Evolutionary conservation across 2,329 filamentous ascomycete genomes (phyloP).

Genomic region (Ceratocystis destructans): DNA sequence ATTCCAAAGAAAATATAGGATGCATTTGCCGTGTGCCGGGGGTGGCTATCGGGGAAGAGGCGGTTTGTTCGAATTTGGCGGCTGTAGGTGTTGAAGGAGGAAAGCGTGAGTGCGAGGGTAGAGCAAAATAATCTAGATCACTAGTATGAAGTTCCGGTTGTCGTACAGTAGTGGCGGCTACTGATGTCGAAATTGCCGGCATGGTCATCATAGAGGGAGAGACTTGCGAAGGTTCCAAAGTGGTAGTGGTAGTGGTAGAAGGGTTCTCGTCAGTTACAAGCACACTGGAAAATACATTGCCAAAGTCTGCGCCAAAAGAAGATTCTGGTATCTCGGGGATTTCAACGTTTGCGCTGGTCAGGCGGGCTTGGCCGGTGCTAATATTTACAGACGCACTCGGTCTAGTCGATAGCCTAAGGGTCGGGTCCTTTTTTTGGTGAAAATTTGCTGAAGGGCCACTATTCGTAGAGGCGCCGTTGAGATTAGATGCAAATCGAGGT

Average conservation of each 20-base stretch:
- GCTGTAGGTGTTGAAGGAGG: not conserved
- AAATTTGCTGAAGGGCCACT: not conserved
- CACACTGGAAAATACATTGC: not conserved
- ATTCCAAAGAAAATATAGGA: constrained; percentile 11
- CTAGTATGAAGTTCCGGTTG: not conserved
- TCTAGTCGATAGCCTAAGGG: not conserved
- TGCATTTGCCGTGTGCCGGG: not conserved
- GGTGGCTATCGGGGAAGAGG: not conserved
- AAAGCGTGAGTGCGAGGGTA: not conserved
- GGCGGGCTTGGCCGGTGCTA: not conserved
- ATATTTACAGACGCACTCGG: not conserved
- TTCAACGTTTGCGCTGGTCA: not conserved
- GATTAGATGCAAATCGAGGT: not conserved
- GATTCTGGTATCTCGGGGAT: constrained; percentile 8
- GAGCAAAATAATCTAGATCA: not conserved
- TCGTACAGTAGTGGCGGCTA: not conserved
- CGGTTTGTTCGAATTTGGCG: not conserved
- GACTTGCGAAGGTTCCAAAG: not conserved
- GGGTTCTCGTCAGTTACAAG: not conserved
- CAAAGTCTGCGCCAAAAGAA: constrained; percentile 5
- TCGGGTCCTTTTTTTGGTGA: not conserved
- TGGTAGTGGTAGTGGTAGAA: not conserved
- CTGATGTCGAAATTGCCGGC: not conserved
- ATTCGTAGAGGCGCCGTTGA: not conserved
- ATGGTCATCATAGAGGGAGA: not conserved